Conservation (phyloP, 441 rosid genomes). For the Iberis amara region DNA sequence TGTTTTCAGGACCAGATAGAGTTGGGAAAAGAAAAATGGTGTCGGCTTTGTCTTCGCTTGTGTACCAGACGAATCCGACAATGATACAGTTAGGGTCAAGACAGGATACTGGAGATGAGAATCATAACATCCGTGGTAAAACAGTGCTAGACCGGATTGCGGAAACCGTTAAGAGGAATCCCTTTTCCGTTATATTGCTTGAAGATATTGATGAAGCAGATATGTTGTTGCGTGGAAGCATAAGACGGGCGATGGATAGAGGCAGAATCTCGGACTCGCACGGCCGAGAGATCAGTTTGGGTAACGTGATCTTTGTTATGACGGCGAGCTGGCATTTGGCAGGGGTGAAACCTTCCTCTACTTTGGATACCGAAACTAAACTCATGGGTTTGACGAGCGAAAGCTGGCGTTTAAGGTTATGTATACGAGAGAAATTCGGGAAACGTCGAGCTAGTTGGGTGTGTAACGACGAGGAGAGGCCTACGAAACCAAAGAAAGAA, state of each 20-base stretch:
- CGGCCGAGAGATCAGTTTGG: slow-evolving; percentile 89
- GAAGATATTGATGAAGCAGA: slow-evolving; percentile 90
- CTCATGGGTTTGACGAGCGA: slow-evolving; percentile 46
- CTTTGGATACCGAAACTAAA: slow-evolving; percentile 45
- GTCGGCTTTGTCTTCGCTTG: slow-evolving; percentile 60
- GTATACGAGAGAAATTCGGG: slow-evolving; percentile 50
- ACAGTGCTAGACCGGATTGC: slow-evolving; percentile 80
- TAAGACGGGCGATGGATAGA: slow-evolving; percentile 82
- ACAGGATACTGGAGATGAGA: slow-evolving; percentile 41
- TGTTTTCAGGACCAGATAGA: slow-evolving; percentile 75
- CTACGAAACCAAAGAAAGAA: slow-evolving; percentile 59
- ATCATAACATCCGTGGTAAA: slow-evolving; percentile 63
- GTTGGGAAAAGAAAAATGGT: slow-evolving; percentile 90
- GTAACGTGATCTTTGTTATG: slow-evolving; percentile 78
- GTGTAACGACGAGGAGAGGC: slow-evolving; percentile 30
- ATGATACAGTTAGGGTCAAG: slow-evolving; percentile 58
- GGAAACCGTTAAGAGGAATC: slow-evolving; percentile 77
- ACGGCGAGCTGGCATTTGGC: slow-evolving; percentile 56
- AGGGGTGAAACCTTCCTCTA: slow-evolving; percentile 31
- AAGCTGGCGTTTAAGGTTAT: slow-evolving; percentile 67
- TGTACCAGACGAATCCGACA: slow-evolving; percentile 46
- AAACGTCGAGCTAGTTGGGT: slow-evolving; percentile 77
- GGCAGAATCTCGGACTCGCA: slow-evolving; percentile 83
- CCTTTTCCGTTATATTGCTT: slow-evolving; percentile 72
- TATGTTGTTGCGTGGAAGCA: slow-evolving; percentile 58